phyloP scores from a whole-genome alignment of 148 eudicot genomes.

The Dianthus caryophyllus region DNA sequence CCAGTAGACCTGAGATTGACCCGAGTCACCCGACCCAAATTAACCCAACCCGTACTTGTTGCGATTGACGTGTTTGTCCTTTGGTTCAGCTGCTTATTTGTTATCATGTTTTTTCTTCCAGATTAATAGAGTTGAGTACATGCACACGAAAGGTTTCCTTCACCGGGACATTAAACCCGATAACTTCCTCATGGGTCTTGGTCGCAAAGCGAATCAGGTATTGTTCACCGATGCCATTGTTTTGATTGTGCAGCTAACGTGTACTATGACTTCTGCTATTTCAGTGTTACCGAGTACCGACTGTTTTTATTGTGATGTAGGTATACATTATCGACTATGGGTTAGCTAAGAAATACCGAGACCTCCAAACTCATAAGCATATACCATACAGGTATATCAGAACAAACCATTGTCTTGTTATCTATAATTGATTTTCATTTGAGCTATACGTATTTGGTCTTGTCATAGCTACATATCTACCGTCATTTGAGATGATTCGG shows the following conservation, averaged over 20 bases:
- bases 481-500: neutral
- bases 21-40: too few species aligned
- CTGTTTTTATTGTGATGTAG: constrained; percentile 33
- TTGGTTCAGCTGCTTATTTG: neutral
- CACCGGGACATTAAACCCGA: constrained; percentile 95
- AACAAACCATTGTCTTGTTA: neutral
- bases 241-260: neutral
- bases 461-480: neutral
- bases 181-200: constrained; percentile 85
- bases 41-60: too few species aligned
- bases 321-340: constrained; percentile 88
- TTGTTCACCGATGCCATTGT: neutral
- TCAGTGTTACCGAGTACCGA: constrained; percentile 1
- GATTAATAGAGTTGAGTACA: constrained; percentile 79
- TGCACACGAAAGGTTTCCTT: constrained; percentile 84
- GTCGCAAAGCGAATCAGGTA: constrained; percentile 90
- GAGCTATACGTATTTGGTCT: neutral
- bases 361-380: constrained; percentile 93
- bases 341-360: constrained; percentile 89
- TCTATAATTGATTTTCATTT: neutral
- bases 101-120: constrained; percentile 20
- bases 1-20: too few species aligned
- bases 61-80: neutral
- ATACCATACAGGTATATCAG: constrained; percentile 77
- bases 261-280: neutral